Base-by-base conservation (phyloP, 345 rosid species). In the Toxicodendron radicans region DNA sequence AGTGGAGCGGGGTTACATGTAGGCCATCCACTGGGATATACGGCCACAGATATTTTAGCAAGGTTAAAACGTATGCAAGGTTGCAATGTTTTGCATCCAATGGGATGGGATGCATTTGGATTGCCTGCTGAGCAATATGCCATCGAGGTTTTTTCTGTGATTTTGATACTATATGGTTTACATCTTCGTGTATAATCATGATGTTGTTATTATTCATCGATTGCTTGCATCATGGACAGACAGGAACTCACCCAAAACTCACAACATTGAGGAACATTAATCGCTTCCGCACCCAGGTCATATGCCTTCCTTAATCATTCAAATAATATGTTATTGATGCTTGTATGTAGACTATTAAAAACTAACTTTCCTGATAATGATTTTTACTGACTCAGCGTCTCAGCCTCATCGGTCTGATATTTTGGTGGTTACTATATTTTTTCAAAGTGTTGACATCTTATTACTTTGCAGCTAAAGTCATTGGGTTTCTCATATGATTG, bases 71-170 rank as follows among this genome's bases (percentile, higher is more conserved):
- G 97, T 0, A 95, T 95, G 99, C 97, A 95, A 77, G 97, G 97
- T 66, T 91, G 82, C 87, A 95, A 92, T 84, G 97, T 95, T 68
- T 77, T 95, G 85, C 99, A 92, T 70, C 99, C 97, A 1, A 92
- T 91, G 97, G 99, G 97, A 58, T 95, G 97, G 97, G 99, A 95
- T 90, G 97, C 99, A 33, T 95, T 95, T 68, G 99, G 99, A 64
- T 85, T 95, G 84, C 99, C 99, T 52, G 97, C 99, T 3, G 97
- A 95, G 84, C 99, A 95, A 75, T 92, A 92, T 57, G 99, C 99
- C 4, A 95, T 92, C 72, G 94, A 92, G 93, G 97, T 95, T 69
- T 62, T 59, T 70, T 68, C 70, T 73, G 16, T 23, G 0, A 30
- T 62, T 46, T 53, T 45, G 20, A 9, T 17, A 58, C n/a, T 53